A percentile compares a stretch with the other conserved stretches of the same genome.
phyloP scores from a whole-genome alignment of 495 filamentous ascomycete genomes.

The Daldinia vernicosa region DNA sequence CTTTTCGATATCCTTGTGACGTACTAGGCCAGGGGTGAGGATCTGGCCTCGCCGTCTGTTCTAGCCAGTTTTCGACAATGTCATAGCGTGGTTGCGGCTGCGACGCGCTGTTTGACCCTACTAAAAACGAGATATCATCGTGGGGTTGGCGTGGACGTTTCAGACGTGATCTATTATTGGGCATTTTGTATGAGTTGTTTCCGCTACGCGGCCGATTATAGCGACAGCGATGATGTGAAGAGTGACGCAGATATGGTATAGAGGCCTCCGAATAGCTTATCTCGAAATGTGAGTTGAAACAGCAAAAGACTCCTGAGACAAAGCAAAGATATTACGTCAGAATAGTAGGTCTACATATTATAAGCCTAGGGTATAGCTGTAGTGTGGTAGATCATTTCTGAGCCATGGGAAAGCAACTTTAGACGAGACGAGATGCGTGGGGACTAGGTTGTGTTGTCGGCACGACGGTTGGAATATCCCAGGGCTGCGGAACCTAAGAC shows the following conservation, averaged over 20 bases:
- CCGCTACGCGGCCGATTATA: constrained; percentile 17
- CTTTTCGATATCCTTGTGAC: constrained; percentile 21
- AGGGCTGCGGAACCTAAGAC: constrained; percentile 15
- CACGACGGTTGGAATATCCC: constrained; percentile 23
- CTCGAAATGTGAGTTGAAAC: constrained; percentile 40
- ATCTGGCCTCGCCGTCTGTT: constrained; percentile 38
- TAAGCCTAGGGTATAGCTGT: constrained; percentile 8
- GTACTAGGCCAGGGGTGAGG: constrained; percentile 23
- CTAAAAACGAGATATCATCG: constrained; percentile 7
- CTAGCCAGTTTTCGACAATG: constrained; percentile 51
- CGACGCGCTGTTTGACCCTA: constrained; percentile 24
- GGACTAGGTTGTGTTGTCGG: not conserved
- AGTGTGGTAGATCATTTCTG: constrained; percentile 6
- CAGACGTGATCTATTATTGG: constrained; percentile 24
- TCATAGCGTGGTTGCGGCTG: constrained; percentile 34
- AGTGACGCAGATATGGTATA: constrained; percentile 33
- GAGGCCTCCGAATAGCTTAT: constrained; percentile 38
- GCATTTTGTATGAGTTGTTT: constrained; percentile 19
- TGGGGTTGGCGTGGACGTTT: constrained; percentile 28
- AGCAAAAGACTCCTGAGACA: constrained; percentile 39
- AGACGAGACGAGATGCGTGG: constrained; percentile 29
- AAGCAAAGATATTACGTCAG: constrained; percentile 23
- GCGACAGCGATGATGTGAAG: constrained; percentile 34
- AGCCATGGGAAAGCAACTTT: constrained; percentile 27
- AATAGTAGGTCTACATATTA: constrained; percentile 11